These are phyloP conservation scores for Russula ochroleuca DNA, from an alignment of 768 basidiomycete species.

Conservation along the genomic window DNA sequence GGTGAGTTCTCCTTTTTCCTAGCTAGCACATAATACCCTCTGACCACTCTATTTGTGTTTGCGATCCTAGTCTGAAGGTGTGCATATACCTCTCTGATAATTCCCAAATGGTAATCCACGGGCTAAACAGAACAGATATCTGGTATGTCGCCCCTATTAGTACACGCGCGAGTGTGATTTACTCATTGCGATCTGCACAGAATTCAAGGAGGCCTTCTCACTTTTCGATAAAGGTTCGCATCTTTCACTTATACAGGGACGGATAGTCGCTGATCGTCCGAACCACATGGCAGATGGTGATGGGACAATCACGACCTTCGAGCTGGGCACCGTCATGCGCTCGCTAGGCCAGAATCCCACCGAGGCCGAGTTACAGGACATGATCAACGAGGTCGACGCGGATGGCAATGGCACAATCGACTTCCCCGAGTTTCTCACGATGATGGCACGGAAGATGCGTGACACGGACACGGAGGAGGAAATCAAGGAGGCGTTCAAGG, in stretches of 20 bases:
- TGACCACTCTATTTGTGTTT: background rate
- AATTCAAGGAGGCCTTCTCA: slow-evolving; percentile 99
- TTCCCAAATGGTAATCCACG: background rate
- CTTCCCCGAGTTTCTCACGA: slow-evolving; percentile 71
- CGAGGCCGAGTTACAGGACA: slow-evolving; percentile 86
- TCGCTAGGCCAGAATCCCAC: slow-evolving; percentile 91
- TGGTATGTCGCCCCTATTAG: slow-evolving; percentile 46
- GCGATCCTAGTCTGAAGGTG: slow-evolving; percentile 53
- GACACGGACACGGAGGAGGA: slow-evolving; percentile 93
- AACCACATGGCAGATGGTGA: slow-evolving; percentile 61
- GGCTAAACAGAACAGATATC: slow-evolving; percentile 76
- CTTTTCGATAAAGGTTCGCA: slow-evolving; percentile 89
- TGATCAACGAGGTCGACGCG: slow-evolving; percentile 93
- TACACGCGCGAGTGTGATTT: background rate
- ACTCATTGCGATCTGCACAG: slow-evolving; percentile 39
- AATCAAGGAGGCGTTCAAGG: slow-evolving; percentile 94
- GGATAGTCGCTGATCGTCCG: background rate
- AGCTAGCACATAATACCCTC: background rate
- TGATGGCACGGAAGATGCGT: slow-evolving; percentile 87
- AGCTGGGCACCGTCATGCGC: slow-evolving; percentile 92
- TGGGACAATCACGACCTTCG: slow-evolving; percentile 86
- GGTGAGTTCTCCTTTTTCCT: slow-evolving; percentile 37
- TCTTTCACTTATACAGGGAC: background rate
- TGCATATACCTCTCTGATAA: slow-evolving; percentile 26
- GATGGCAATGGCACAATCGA: slow-evolving; percentile 88